Evolutionary conservation across 805 yeast species (phyloP), one percentile per base, ranked within the genome.

Genomic region (Cyberlindnera xylosilytica): DNA sequence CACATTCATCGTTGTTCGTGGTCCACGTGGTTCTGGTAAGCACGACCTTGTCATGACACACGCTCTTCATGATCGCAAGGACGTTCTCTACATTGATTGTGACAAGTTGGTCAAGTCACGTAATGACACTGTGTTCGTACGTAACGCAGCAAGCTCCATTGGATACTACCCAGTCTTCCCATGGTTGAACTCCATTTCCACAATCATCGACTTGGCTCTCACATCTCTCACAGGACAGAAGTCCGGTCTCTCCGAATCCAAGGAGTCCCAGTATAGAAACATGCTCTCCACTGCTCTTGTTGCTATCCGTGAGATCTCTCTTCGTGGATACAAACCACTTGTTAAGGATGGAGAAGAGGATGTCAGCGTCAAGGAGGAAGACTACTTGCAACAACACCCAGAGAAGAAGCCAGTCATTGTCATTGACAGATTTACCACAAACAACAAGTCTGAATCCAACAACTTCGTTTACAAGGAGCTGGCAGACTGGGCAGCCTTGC

Each of bases 21-120:
- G 99, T 11, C 98, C 99, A 5, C 75, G 87, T 50, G 99, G 99
- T 5, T 81, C 95, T n/a, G 99, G 98, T 18, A 91, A 93, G 55
- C 76, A 81, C 46, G 91, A 81, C 46, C 66, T 88, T 46, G 89
- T 91, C 4, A 64, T 83, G 57, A 79, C 79, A 34, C 79, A 82
- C 54, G 81, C 84, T 1, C 68, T 87, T 34, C 65, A 70, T 36
- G 78, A 71, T 22, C 76, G 89, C 39, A 69, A 72, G 1, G 81
- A 83, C 47, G 74, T 83, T 4, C 68, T 89, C 30, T 72, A 78
- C 44, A 62, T 93, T 34, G 95, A 91, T 62, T 91, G 97, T 68
- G 95, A 85, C 42, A 69, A 69, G 30, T 64, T 93, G 41, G 72
- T 77, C 17, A 87, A 86, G 57, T 70, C 93, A 3, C 69, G 96